Evolutionary conservation across 2,329 filamentous ascomycete species (phyloP), one percentile per base, ranked within the genome.

Genomic region (Ophiostoma pallidulum): DNA sequence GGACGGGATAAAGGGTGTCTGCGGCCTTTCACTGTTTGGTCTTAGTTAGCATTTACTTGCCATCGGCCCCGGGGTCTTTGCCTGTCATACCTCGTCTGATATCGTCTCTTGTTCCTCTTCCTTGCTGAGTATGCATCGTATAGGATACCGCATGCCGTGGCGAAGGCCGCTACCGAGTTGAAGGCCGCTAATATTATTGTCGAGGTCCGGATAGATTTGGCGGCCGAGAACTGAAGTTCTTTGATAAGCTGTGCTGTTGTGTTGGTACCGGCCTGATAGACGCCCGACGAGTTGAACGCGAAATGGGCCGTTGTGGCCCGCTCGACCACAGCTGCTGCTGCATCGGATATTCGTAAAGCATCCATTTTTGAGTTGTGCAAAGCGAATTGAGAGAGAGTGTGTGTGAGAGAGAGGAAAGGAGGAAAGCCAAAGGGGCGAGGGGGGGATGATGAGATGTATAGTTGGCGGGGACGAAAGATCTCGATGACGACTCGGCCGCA

Each of bases 181-280:
- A 82, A 80, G 47, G 68, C 64, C 31, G 78, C 73, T 47, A 82
- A 67, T 51, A 81, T 77, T 48, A 82, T 73, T 37, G 75, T 77
- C 20, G 77, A 80, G 16, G 74, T 78, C 54, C 79, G 70, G 56
- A 80, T 68, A 29, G 77, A 80, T 57, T 72, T 78, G 52, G 71
- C 71, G 14, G 71, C 67, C 26, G 70, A 68, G 53, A 77, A 74
- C 49, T 65, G 68, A 54, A 78, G 66, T 53, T 75, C 60, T 56
- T 74, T 73, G 55, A 74, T 68, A 52, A 75, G 56, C 35, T 58
- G 57, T 33, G 67, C 61, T 33, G 67, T 66, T 6, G 71, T 69
- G 58, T 73, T 76, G 36, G 50, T 51, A 4, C 54, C 53, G 19
- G 54, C 35, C 51, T 59, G 57, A 45, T 55, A 58, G n/a, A 55